These are phyloP conservation scores for Chrysanthemum lavandulifolium DNA, from an alignment of 129 eudicot genomes.

Conservation along the genomic window DNA sequence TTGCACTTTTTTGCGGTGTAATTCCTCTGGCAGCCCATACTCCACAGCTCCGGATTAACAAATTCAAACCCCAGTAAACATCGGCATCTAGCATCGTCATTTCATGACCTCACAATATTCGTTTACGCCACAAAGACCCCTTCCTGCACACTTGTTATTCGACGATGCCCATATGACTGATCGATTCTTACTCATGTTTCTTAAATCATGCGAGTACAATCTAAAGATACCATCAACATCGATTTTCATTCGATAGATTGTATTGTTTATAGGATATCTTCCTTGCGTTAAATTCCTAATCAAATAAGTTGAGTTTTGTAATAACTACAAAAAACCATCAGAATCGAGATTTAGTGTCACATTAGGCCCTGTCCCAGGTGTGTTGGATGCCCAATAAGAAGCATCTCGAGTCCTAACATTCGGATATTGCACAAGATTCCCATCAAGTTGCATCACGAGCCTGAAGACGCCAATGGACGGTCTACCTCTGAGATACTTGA, in stretches of 20 bases:
- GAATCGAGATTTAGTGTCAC: constrained; percentile 39
- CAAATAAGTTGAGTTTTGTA: constrained; percentile 7
- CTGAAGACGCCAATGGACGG: constrained; percentile 33
- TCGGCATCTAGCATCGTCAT: constrained; percentile 16
- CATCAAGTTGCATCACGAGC: constrained; percentile 47
- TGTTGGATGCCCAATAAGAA: constrained; percentile 25
- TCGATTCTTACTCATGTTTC: background rate
- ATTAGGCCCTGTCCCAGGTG: background rate
- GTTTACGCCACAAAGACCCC: constrained; percentile 43
- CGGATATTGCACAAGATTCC: constrained; percentile 51
- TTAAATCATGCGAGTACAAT: constrained; percentile 25
- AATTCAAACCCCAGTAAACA: constrained; percentile 44
- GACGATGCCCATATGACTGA: constrained; percentile 23
- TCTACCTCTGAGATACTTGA: constrained; percentile 27
- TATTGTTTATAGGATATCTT: constrained; percentile 3
- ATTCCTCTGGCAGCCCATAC: constrained; percentile 37
- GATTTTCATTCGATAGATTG: constrained; percentile 36
- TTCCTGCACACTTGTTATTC: constrained; percentile 14
- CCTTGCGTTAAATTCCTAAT: constrained; percentile 3
- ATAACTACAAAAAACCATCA: constrained; percentile 28
- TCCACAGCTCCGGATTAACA: constrained; percentile 3
- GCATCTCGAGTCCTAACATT: background rate
- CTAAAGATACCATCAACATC: constrained; percentile 49
- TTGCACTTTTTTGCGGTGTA: constrained; percentile 26
- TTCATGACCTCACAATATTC: constrained; percentile 24